Percentiles rank a stretch among this genome's conserved stretches.
These are phyloP conservation scores for Diplotaxis tenuifolia DNA, from an alignment of 345 rosid genomes.

Conservation along the genomic window DNA sequence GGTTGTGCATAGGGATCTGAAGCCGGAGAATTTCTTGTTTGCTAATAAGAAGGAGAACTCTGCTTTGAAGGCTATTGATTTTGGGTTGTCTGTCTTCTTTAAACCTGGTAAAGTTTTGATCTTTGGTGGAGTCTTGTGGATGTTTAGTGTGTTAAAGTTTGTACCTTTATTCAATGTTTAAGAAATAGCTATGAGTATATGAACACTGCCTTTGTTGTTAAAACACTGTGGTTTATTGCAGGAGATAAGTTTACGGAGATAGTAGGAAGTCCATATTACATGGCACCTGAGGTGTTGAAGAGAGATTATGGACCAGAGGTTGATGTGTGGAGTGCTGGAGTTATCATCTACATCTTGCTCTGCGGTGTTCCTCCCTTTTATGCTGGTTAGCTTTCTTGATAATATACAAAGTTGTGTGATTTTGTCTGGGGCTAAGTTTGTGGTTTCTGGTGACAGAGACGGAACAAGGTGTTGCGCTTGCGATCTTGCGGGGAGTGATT, in stretches of 20 bases:
- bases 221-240: constrained; percentile 24
- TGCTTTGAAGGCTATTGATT: constrained; percentile 82
- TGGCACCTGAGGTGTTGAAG: constrained; percentile 94
- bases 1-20: constrained; percentile 92
- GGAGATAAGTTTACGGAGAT: constrained; percentile 81
- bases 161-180: too few species aligned
- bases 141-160: too few species aligned
- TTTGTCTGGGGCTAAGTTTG: background rate
- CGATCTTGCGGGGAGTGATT: constrained; percentile 78
- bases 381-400: constrained; percentile 55
- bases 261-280: constrained; percentile 93
- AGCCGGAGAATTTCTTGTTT: constrained; percentile 92
- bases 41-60: constrained; percentile 92
- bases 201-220: too few species aligned
- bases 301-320: constrained; percentile 87
- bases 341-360: constrained; percentile 75
- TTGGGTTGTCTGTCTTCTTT: constrained; percentile 84
- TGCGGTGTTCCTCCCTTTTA: constrained; percentile 96
- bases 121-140: background rate
- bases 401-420: background rate
- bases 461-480: constrained; percentile 96
- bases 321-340: constrained; percentile 95
- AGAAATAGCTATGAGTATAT: too few species aligned
- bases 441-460: constrained; percentile 53
- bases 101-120: constrained; percentile 58